Percentiles rank a stretch among this genome's conserved stretches.
These are phyloP conservation scores for Hevea brasiliensis DNA, from an alignment of 345 rosid species.

Conservation along the genomic window DNA sequence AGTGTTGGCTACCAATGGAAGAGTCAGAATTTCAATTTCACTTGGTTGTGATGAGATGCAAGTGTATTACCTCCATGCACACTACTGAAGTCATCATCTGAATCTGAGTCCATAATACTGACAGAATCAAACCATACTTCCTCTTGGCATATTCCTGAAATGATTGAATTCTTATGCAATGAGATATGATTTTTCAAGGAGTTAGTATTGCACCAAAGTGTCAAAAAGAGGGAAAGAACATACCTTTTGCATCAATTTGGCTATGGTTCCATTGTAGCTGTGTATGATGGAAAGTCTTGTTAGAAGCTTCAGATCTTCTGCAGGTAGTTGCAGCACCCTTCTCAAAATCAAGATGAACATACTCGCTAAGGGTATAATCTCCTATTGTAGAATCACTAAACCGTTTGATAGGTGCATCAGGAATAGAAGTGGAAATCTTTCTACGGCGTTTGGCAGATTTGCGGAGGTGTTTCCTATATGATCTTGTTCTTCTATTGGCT, in stretches of 20 bases:
- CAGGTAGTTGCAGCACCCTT: constrained; percentile 51
- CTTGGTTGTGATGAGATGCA: not conserved
- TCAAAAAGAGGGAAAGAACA: too few relatives aligned
- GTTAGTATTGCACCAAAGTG: not conserved
- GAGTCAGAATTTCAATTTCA: not conserved
- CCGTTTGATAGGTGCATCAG: constrained; percentile 42
- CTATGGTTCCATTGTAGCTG: constrained; percentile 80
- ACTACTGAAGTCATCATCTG: constrained; percentile 68
- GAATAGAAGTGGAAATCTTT: constrained; percentile 43
- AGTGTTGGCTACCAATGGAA: not conserved
- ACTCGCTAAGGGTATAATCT: constrained; percentile 52
- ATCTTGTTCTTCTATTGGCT: constrained; percentile 20
- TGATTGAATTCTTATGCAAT: not conserved
- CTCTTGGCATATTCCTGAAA: constrained; percentile 61
- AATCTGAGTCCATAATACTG: constrained; percentile 74
- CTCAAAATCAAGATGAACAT: constrained; percentile 56
- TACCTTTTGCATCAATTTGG: constrained; percentile 64
- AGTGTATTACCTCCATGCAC: constrained; percentile 48
- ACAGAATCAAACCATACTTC: constrained; percentile 80
- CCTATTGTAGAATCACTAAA: constrained; percentile 48
- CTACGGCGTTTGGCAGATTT: constrained; percentile 40
- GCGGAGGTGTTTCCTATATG: constrained; percentile 26
- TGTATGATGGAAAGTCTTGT: constrained; percentile 54
- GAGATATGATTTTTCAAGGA: not conserved
- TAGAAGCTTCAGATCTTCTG: constrained; percentile 61